These are phyloP conservation scores for Candida mattraensis DNA, from an alignment of 805 yeast genomes.

Conservation along the genomic window DNA sequence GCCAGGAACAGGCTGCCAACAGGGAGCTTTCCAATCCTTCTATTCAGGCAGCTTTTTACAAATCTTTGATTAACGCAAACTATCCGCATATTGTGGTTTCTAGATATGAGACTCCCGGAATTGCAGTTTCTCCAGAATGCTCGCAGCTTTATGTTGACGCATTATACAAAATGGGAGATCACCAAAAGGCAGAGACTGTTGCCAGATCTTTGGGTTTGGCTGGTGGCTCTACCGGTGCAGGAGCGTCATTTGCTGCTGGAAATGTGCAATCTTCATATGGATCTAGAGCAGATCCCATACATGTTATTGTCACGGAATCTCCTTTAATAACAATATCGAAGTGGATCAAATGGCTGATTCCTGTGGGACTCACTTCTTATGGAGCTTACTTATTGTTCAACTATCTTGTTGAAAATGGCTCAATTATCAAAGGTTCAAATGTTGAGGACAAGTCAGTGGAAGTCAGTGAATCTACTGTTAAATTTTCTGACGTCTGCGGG, in stretches of 20 bases:
- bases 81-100: conserved; percentile 97
- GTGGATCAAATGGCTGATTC: conserved; percentile 87
- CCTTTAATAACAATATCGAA: conserved; percentile 73
- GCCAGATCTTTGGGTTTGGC: conserved; percentile 42
- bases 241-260: conserved; percentile 22
- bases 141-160: conserved; percentile 80
- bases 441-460: conserved; percentile 25
- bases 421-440: conserved; percentile 43
- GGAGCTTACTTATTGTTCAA: conserved; percentile 78
- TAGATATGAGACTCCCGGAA: conserved; percentile 92
- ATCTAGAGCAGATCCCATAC: conserved; percentile 78
- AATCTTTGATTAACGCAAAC: conserved; percentile 67
- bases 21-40: conserved; percentile 63
- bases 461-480: conserved; percentile 50
- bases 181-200: conserved; percentile 72
- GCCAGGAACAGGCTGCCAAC: conserved; percentile 86
- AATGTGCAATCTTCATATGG: conserved; percentile 40
- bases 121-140: conserved; percentile 79
- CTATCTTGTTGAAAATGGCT: conserved; percentile 78
- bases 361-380: conserved; percentile 76
- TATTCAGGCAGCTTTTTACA: conserved; percentile 83
- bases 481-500: conserved; percentile 92
- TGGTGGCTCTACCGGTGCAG: conserved; percentile 29
- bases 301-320: conserved; percentile 89
- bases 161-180: conserved; percentile 71